phyloP scores from a whole-genome alignment of 2,329 filamentous ascomycete genomes.

The Exophiala aquamarina region DNA sequence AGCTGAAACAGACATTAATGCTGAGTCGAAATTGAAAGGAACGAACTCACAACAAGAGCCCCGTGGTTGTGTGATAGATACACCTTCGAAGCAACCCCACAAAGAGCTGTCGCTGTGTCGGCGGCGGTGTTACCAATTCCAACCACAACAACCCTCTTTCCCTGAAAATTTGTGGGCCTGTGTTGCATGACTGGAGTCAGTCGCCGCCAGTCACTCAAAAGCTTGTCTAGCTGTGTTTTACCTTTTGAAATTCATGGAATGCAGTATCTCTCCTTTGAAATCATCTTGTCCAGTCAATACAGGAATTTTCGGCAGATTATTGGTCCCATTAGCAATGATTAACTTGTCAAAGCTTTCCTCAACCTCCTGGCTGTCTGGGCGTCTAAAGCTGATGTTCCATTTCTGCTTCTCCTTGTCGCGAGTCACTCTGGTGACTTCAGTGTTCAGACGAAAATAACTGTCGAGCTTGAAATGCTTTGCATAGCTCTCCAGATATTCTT shows the following conservation, averaged over 20 bases:
- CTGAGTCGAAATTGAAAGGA: not conserved
- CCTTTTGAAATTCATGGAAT: conserved; percentile 27
- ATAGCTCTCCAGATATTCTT: conserved; percentile 23
- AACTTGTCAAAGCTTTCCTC: conserved; percentile 35
- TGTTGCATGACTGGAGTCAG: not conserved
- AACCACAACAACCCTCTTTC: conserved; percentile 28
- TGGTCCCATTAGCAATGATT: conserved; percentile 33
- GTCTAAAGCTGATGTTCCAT: conserved; percentile 18
- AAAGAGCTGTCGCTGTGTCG: conserved; percentile 28
- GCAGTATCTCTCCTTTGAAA: conserved; percentile 29
- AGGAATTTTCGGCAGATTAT: conserved; percentile 25
- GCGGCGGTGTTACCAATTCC: conserved; percentile 31
- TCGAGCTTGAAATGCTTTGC: conserved; percentile 20
- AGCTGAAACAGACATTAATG: conserved; percentile 3
- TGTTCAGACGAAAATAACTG: conserved; percentile 14
- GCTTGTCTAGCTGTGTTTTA: not conserved
- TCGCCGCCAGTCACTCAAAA: not conserved
- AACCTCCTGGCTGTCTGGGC: not conserved
- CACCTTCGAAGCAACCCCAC: conserved; percentile 20
- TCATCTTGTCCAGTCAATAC: conserved; percentile 18
- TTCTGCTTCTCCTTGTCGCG: conserved; percentile 13
- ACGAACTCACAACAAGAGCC: conserved; percentile 20
- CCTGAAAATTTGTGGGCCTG: conserved; percentile 18
- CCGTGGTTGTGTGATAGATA: conserved; percentile 28
- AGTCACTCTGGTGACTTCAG: conserved; percentile 12